Evolutionary conservation across 1,139 yeast species (phyloP), one percentile per base, ranked within the genome.

Genomic region (Spathaspora sp.): DNA sequence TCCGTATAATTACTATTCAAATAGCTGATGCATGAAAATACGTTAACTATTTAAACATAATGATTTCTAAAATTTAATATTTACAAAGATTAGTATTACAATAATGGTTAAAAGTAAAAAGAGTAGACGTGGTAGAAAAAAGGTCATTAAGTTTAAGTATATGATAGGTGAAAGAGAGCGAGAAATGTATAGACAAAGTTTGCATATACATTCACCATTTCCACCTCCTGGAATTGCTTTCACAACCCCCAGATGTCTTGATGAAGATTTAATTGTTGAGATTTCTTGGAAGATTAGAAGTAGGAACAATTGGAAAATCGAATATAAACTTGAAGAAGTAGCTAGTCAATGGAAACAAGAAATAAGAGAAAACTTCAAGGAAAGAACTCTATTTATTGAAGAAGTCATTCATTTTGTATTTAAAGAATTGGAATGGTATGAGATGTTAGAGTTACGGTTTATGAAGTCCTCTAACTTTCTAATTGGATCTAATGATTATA

Each of bases 261-360:
- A 64, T 37, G 72, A 68, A 51, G 58, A 61, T 60, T 46, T 55
- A 16, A 60, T 68, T 6, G 51, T 57, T 24, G 56, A 57, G 2
- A 50, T 68, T 16, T 58, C 65, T n/a, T 48, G 52, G 42, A 42
- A 51, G 7, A 64, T 68, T 36, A 56, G 72, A 26, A 46, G 46
- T 9, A 71, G 69, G 47, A 65, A 66, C 1, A 53, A 65, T 17
- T 71, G 76, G 76, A 54, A 59, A 46, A 17, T 43, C 3, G 70
- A 70, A 48, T 65, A 59, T 46, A 62, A 61, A 39, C 57, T 66
- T 43, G 47, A 53, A 1, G 56, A 42, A 1, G 66, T 71, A 42
- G 49, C 52, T 10, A 50, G 40, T 2, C 69, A 68, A 51, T 71
- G 76, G 76, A 57, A 51, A 44, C 36, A 44, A 1, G 76, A 71